Evolutionary conservation across 306 rosid genomes (phyloP).

Genomic region (Crataegus laevigata): DNA sequence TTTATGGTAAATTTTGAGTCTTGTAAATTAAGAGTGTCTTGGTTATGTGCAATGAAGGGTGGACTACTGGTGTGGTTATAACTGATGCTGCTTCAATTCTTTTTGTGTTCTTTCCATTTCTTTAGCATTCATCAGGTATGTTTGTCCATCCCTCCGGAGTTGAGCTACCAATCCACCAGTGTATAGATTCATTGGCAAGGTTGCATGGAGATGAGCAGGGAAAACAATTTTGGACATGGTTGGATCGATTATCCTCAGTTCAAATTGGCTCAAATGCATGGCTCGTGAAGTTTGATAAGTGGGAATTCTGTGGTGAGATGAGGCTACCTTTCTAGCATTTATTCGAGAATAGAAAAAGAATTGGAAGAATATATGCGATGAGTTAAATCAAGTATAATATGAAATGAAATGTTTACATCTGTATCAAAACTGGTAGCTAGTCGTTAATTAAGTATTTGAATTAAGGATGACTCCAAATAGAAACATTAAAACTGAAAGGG

Average conservation of each 20-base stretch:
- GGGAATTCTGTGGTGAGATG: slow-evolving; percentile 40
- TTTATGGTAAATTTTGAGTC: not conserved
- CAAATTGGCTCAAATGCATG: slow-evolving; percentile 58
- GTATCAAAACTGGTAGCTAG: no score
- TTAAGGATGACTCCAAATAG: no score
- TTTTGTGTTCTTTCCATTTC: not conserved
- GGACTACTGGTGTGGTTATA: not conserved
- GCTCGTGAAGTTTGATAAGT: slow-evolving; percentile 64
- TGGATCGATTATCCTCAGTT: slow-evolving; percentile 40
- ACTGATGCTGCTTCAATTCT: not conserved
- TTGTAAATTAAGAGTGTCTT: not conserved
- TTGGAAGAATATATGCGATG: no score
- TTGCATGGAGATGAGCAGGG: slow-evolving; percentile 41
- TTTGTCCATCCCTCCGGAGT: slow-evolving; percentile 54
- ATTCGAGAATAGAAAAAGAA: no score
- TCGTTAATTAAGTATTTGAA: no score
- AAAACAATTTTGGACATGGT: slow-evolving; percentile 46
- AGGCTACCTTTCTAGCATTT: no score
- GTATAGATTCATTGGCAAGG: slow-evolving; percentile 20
- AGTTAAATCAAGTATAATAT: no score
- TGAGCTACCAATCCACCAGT: slow-evolving; percentile 25
- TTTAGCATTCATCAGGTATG: slow-evolving; percentile 16
- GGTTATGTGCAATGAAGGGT: not conserved
- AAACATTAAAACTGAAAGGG: no score
- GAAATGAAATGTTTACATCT: no score